Evolutionary conservation across 495 filamentous ascomycete genomes (phyloP).

Genomic region (Penicillium paradoxum): DNA sequence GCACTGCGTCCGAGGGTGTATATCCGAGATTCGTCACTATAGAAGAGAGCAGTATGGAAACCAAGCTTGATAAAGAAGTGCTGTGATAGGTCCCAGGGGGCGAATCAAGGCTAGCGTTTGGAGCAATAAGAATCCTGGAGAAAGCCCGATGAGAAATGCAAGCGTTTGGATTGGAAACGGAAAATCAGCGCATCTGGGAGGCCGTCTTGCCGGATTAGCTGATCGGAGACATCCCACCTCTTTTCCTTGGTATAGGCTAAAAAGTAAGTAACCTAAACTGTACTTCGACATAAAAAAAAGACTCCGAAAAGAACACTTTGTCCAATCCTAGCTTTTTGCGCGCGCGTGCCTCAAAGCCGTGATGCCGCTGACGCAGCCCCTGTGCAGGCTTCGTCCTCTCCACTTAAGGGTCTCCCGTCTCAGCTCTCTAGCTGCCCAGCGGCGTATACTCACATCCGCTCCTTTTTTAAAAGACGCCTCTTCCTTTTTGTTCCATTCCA

Average conservation of each 20-base stretch:
- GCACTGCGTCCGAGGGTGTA: neutral
- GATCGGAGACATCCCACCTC: constrained; percentile 13
- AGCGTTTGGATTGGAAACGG: neutral
- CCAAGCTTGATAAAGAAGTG: neutral
- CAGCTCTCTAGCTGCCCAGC: constrained; percentile 15
- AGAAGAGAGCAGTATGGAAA: neutral
- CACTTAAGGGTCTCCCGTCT: constrained; percentile 17
- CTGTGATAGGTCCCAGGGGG: neutral
- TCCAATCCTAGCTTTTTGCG: constrained; percentile 13
- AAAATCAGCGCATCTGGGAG: constrained; percentile 20
- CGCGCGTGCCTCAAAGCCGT: constrained; percentile 24
- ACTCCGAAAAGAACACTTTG: constrained; percentile 20
- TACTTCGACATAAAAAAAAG: constrained; percentile 1
- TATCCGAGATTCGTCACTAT: neutral
- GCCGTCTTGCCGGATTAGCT: constrained; percentile 24
- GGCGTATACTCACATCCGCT: constrained; percentile 25
- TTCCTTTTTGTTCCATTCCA: constrained; percentile 21
- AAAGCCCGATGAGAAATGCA: constrained; percentile 2
- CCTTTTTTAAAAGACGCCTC: constrained; percentile 14
- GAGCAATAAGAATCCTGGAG: neutral
- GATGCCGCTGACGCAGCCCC: constrained; percentile 46
- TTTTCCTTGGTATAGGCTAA: neutral
- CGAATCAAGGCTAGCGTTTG: neutral
- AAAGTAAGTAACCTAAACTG: neutral
- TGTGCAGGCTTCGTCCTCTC: constrained; percentile 44